Evolutionary conservation across 371 early-diverging fungal genomes (phyloP).

Genomic region (Chytridium lagenaria): DNA sequence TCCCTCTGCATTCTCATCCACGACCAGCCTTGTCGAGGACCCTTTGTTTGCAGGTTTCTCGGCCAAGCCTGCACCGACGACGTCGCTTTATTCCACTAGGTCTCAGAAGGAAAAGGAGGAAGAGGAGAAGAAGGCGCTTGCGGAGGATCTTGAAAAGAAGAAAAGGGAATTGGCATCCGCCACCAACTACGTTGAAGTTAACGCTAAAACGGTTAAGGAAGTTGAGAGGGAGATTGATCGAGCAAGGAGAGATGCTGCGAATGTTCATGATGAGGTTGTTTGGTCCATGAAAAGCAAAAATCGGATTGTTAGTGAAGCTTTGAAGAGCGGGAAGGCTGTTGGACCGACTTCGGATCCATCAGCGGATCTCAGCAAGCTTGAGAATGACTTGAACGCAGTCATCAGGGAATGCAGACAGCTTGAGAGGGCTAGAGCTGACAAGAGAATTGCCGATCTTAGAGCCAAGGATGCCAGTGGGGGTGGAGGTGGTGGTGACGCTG

Average conservation of each 20-base stretch:
- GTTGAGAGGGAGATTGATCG: conserved; percentile 36
- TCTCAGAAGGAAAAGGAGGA: conserved; percentile 40
- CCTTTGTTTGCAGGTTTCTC: conserved; percentile 35
- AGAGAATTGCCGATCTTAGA: conserved; percentile 21
- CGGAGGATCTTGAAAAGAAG: conserved; percentile 38
- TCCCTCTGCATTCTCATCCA: conserved; percentile 6
- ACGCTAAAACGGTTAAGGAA: conserved; percentile 32
- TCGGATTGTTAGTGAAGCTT: conserved; percentile 28
- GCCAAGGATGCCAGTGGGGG: conserved; percentile 22
- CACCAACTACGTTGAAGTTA: conserved; percentile 31
- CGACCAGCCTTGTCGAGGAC: conserved; percentile 25
- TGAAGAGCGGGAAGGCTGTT: neutral
- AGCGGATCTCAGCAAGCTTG: conserved; percentile 27
- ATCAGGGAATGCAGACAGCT: conserved; percentile 34
- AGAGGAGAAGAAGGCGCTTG: conserved; percentile 39
- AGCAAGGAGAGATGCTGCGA: conserved; percentile 44
- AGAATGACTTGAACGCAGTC: conserved; percentile 36
- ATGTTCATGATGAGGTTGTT: conserved; percentile 38
- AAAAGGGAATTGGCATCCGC: conserved; percentile 38
- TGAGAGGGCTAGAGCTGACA: conserved; percentile 26
- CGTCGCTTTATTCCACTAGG: neutral
- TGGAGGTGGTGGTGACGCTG: conserved; percentile 24
- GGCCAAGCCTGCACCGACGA: neutral
- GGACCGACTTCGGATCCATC: neutral
- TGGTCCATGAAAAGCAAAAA: conserved; percentile 25